Conservation (phyloP, 176 grass and related monocot genomes). For the Juncus effusus region DNA sequence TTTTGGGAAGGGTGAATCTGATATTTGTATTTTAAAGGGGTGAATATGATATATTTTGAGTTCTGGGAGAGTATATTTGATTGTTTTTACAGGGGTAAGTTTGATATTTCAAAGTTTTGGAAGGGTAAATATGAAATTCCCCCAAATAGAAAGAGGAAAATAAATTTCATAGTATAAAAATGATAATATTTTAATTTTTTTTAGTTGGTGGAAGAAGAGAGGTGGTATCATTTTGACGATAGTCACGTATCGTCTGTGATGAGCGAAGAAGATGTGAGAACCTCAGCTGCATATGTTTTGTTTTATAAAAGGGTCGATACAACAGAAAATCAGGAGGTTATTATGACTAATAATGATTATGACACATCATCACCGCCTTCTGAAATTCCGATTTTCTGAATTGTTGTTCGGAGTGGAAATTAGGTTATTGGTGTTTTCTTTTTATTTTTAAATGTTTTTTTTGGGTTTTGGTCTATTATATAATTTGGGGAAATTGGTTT, state of each 20-base stretch:
- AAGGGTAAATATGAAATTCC: too few relatives aligned
- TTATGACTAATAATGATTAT: slow-evolving; percentile 36
- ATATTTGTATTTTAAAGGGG: too few relatives aligned
- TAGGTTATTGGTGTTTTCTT: neutral
- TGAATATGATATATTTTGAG: too few relatives aligned
- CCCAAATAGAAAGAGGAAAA: too few relatives aligned
- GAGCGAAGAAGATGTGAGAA: slow-evolving; percentile 69
- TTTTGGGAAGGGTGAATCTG: too few relatives aligned
- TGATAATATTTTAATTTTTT: slow-evolving; percentile 9
- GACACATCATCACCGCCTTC: slow-evolving; percentile 27
- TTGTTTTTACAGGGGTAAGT: too few relatives aligned
- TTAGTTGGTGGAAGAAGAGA: slow-evolving; percentile 77
- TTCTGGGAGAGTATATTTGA: too few relatives aligned
- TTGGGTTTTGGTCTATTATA: too few relatives aligned
- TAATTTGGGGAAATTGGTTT: too few relatives aligned
- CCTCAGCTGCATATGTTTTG: slow-evolving; percentile 79
- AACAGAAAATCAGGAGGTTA: slow-evolving; percentile 18
- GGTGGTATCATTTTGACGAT: slow-evolving; percentile 97
- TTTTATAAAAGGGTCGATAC: slow-evolving; percentile 58
- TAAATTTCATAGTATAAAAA: too few relatives aligned
- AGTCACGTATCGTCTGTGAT: slow-evolving; percentile 69
- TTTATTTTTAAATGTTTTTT: too few relatives aligned
- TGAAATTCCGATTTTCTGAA: slow-evolving; percentile 27
- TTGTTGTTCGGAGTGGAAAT: neutral
- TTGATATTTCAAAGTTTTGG: too few relatives aligned